Percentiles rank a stretch among this genome's conserved stretches.
phyloP scores from a whole-genome alignment of 2,329 filamentous ascomycete species.

The Paracorniculantispora psalliotae region DNA sequence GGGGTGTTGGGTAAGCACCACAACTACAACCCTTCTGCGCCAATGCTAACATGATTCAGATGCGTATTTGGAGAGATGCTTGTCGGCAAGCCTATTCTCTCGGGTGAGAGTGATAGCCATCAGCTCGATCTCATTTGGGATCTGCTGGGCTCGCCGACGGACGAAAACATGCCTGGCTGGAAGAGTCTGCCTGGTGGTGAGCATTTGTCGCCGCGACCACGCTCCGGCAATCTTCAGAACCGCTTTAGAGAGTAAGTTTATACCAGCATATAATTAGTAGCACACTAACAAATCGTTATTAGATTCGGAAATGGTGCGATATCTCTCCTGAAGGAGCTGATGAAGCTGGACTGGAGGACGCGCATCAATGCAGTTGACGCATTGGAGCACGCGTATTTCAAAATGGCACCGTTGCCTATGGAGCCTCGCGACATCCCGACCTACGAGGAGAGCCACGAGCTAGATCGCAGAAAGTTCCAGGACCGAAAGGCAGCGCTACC shows the following conservation, averaged over 20 bases:
- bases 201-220: conserved; percentile 57
- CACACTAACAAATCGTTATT: conserved; percentile 18
- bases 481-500: conserved; percentile 79
- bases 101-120: conserved; percentile 81
- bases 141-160: conserved; percentile 81
- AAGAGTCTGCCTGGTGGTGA: conserved; percentile 76
- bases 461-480: conserved; percentile 89
- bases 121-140: conserved; percentile 94
- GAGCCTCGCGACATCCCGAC: conserved; percentile 80
- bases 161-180: conserved; percentile 92
- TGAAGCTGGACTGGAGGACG: conserved; percentile 83
- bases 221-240: conserved; percentile 61
- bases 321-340: conserved; percentile 72
- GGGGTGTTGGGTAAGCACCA: conserved; percentile 80
- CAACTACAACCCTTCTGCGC: neutral
- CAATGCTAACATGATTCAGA: conserved; percentile 39
- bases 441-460: conserved; percentile 92
- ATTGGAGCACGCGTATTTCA: conserved; percentile 87
- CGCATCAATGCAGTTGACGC: conserved; percentile 93
- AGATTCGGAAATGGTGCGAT: conserved; percentile 67
- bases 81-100: conserved; percentile 83
- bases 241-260: conserved; percentile 65
- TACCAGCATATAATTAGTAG: neutral
- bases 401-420: conserved; percentile 69
- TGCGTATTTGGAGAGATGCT: conserved; percentile 99